phyloP scores from a whole-genome alignment of 768 basidiomycete species.

The Tylopilus vinaceipallidus region DNA sequence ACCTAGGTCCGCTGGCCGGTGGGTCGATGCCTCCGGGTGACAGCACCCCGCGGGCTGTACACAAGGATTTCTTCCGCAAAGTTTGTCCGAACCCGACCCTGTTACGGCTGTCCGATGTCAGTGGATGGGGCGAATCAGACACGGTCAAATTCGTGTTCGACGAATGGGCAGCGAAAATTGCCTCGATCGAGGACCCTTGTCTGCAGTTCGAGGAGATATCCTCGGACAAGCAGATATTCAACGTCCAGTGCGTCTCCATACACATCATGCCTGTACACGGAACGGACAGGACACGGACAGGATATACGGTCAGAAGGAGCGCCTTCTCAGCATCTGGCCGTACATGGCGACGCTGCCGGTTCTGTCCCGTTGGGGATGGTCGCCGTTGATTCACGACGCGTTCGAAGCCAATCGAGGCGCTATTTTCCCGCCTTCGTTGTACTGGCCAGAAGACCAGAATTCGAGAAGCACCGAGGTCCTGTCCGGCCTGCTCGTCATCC shows the following conservation, averaged over 20 bases:
- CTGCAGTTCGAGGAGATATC: constrained; percentile 32
- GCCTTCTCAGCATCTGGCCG: constrained; percentile 35
- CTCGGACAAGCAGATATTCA: constrained; percentile 19
- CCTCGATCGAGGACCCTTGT: constrained; percentile 36
- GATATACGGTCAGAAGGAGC: constrained; percentile 27
- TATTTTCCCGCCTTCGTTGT: constrained; percentile 19
- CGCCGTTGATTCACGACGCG: constrained; percentile 30
- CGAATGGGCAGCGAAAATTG: constrained; percentile 35
- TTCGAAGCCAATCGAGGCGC: constrained; percentile 17
- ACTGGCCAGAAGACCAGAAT: constrained; percentile 2
- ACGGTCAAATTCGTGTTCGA: constrained; percentile 32
- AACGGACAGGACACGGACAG: constrained; percentile 17
- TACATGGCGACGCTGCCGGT: constrained; percentile 32
- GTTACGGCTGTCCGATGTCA: constrained; percentile 29
- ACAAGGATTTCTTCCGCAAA: constrained; percentile 35
- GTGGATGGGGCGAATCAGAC: constrained; percentile 17
- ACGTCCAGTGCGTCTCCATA: constrained; percentile 11
- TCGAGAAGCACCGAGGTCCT: constrained; percentile 10
- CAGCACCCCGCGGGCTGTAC: constrained; percentile 32
- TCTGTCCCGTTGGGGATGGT: constrained; percentile 37
- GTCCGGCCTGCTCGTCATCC: constrained; percentile 43
- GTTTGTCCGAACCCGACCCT: constrained; percentile 37
- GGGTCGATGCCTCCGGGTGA: constrained; percentile 32
- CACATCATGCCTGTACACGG: not conserved
- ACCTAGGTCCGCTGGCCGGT: constrained; percentile 38